Percentiles rank a stretch among this genome's conserved stretches.
Conservation (phyloP, 176 grass and related monocot genomes). For the Oryza coarctata region DNA sequence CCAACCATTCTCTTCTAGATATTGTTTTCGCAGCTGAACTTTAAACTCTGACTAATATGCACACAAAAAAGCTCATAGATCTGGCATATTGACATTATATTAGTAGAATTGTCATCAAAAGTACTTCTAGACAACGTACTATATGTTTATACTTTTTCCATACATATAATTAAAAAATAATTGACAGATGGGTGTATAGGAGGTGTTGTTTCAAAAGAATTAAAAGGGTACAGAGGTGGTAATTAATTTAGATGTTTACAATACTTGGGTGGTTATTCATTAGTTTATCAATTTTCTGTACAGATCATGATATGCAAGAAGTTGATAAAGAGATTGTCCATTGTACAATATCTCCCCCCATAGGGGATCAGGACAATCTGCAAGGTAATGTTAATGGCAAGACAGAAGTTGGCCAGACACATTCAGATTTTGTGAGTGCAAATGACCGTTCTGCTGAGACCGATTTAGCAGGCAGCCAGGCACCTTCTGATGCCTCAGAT, state of each 20-base stretch:
- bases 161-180: neutral
- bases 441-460: slow-evolving; percentile 10
- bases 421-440: slow-evolving; percentile 23
- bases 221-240: neutral
- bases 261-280: neutral
- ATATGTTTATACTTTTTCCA: neutral
- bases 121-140: neutral
- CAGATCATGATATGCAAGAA: slow-evolving; percentile 37
- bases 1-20: neutral
- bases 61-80: neutral
- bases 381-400: neutral
- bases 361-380: slow-evolving; percentile 9
- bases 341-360: neutral
- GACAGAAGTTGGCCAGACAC: neutral
- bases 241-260: neutral
- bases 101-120: neutral
- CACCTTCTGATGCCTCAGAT: slow-evolving; percentile 20
- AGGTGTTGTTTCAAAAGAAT: neutral
- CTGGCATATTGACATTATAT: neutral
- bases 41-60: neutral
- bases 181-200: too few relatives aligned
- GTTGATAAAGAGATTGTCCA: neutral
- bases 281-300: slow-evolving; percentile 14
- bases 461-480: slow-evolving; percentile 3
- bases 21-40: neutral